Evolutionary conservation across 352 stramenopile species (phyloP).

Genomic region (Globisporangium recalcitrans): DNA sequence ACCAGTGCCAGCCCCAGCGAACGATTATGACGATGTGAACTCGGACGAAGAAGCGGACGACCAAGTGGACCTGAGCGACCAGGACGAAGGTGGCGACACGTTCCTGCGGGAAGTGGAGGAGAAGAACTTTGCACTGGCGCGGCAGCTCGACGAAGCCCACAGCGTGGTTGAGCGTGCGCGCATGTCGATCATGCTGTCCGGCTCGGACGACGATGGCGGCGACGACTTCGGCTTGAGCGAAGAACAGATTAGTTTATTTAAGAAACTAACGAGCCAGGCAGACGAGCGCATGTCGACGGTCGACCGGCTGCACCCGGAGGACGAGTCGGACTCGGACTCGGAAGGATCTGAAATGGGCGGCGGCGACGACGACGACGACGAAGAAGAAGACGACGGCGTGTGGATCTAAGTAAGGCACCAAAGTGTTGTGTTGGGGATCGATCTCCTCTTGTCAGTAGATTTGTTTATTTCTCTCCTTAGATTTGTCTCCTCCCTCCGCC

Average conservation of each 20-base stretch:
- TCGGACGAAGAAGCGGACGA: conserved; percentile 79
- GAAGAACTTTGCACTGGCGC: conserved; percentile 81
- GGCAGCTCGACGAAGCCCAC: conserved; percentile 77
- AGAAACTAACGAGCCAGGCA: conserved; percentile 85
- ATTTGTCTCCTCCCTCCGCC: conserved; percentile 7
- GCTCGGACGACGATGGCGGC: conserved; percentile 66
- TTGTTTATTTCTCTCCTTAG: conserved; percentile 10
- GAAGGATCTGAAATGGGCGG: conserved; percentile 40
- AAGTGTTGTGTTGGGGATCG: not conserved
- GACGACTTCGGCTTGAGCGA: conserved; percentile 57
- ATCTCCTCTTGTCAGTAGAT: conserved; percentile 18
- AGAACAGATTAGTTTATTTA: conserved; percentile 89
- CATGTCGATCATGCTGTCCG: conserved; percentile 83
- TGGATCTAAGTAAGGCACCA: conserved; percentile 66
- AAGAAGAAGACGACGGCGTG: conserved; percentile 71
- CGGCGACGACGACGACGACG: conserved; percentile 36
- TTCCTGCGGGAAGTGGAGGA: conserved; percentile 75
- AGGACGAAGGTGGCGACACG: conserved; percentile 36
- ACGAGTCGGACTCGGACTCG: conserved; percentile 77
- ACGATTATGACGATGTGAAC: conserved; percentile 79
- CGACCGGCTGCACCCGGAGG: conserved; percentile 69
- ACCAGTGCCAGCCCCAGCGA: conserved; percentile 28
- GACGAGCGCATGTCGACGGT: conserved; percentile 85
- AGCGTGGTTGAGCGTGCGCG: conserved; percentile 79
- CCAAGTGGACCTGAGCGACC: conserved; percentile 63